Conservation (phyloP, 2,329 filamentous ascomycete genomes). For the Rutstroemia sp. region DNA sequence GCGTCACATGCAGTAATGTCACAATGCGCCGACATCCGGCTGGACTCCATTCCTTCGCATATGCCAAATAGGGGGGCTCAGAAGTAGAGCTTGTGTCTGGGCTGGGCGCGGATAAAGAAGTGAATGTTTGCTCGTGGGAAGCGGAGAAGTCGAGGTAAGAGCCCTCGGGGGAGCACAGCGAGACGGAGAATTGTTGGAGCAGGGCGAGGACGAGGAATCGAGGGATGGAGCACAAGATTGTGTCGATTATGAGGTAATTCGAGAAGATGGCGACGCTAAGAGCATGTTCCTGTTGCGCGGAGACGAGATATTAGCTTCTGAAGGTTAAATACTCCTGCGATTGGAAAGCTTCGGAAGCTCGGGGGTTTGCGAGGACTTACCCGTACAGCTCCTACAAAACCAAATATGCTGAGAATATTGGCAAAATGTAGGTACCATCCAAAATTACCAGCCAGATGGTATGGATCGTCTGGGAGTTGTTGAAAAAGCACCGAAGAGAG, state of each 20-base stretch:
- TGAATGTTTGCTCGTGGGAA: neutral
- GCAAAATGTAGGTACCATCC: conserved; percentile 34
- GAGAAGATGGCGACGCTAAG: conserved; percentile 22
- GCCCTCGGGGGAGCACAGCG: neutral
- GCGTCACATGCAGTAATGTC: conserved; percentile 16
- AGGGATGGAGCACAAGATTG: conserved; percentile 24
- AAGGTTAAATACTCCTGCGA: conserved; percentile 23
- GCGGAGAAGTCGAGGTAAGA: neutral
- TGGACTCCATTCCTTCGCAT: conserved; percentile 1
- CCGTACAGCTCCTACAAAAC: conserved; percentile 36
- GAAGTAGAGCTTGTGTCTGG: neutral
- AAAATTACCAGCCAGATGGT: conserved; percentile 28
- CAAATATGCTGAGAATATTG: conserved; percentile 33
- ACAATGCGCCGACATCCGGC: conserved; percentile 8
- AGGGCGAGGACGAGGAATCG: conserved; percentile 18
- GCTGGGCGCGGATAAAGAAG: neutral
- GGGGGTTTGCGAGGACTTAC: conserved; percentile 26
- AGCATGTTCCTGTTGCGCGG: conserved; percentile 3
- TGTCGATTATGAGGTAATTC: conserved; percentile 28
- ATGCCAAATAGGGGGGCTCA: neutral
- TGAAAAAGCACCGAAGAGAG: conserved; percentile 26
- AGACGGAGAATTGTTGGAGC: neutral
- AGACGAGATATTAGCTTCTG: conserved; percentile 23
- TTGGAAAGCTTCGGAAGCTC: neutral
- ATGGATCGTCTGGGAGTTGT: conserved; percentile 29